Base-by-base conservation (phyloP, 768 basidiomycete species). In the Hydnum rufescens region DNA sequence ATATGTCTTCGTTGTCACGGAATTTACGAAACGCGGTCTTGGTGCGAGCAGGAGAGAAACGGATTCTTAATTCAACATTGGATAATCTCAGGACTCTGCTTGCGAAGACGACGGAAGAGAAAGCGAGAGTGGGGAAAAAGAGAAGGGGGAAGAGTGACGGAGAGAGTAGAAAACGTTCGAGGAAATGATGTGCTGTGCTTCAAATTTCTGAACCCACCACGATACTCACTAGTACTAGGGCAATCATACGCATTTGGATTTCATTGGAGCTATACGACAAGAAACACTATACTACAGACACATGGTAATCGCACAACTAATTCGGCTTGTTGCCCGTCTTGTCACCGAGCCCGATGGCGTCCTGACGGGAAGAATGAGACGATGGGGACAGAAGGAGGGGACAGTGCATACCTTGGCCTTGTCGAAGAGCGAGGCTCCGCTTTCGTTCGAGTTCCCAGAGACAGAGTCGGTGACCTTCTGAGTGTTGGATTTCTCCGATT, bases 11-110 rank as follows among this genome's bases (percentile, higher is more conserved):
- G 47, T 60, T 74, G 1, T 52, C 69, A 3, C 53, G 66, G 51
- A 75, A 77, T 57, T 72, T 69, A 59, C 68, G 68, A 54, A 69
- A 78, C 54, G 87, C 88, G 1, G 61, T 80, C 4, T 65, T 82
- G 44, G 84, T 89, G 8, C 72, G 88, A 32, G 62, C 85, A 5
- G 83, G 84, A 3, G 88, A 92, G 67, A 88, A 88, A 65, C 66
- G 72, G 23, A n/a, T n/a, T n/a, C n/a, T n/a, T n/a, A n/a, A n/a
- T n/a, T n/a, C n/a, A n/a, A n/a, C n/a, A n/a, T n/a, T n/a, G n/a
- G n/a, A n/a, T n/a, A n/a, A n/a, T n/a, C n/a, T n/a, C n/a, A n/a
- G n/a, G n/a, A n/a, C n/a, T n/a, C n/a, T n/a, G n/a, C n/a, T n/a
- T n/a, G n/a, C n/a, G n/a, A n/a, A n/a, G n/a, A n/a, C n/a, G n/a